phyloP scores from a whole-genome alignment of 306 rosid species.

The Pueraria montana region DNA sequence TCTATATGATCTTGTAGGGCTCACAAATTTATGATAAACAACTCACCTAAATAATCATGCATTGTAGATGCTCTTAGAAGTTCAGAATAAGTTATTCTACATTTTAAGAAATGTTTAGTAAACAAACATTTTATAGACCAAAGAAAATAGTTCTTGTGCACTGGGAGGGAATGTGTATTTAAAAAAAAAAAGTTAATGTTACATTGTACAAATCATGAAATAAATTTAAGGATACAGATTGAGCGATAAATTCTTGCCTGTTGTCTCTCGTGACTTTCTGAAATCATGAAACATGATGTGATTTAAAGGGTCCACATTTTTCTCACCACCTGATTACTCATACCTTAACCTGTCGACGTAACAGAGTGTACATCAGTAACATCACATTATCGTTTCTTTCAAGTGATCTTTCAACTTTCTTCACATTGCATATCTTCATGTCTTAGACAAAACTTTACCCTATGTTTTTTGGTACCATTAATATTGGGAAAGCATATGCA shows the following conservation, averaged over 20 bases:
- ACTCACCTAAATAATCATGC: no score
- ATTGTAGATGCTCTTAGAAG: no score
- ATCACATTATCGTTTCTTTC: not conserved
- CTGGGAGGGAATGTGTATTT: not conserved
- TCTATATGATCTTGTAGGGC: no score
- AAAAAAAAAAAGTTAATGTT: not conserved
- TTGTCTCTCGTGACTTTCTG: not conserved
- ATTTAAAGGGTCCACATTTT: constrained; percentile 6
- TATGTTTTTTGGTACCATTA: not conserved
- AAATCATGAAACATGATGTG: constrained; percentile 24
- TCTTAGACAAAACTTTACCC: not conserved
- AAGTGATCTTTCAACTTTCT: not conserved
- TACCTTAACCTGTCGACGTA: not conserved
- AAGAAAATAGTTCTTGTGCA: not conserved
- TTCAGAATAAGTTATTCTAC: no score
- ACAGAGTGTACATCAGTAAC: not conserved
- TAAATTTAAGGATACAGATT: not conserved
- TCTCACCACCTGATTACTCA: not conserved
- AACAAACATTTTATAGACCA: not conserved
- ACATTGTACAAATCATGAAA: not conserved
- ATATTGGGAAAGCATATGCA: constrained; percentile 31
- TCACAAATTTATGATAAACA: no score
- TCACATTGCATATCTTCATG: not conserved
- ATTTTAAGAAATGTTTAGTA: no score
- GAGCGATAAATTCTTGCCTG: not conserved